phyloP scores from a whole-genome alignment of 2,329 filamentous ascomycete genomes.

The Fusarium siculi region DNA sequence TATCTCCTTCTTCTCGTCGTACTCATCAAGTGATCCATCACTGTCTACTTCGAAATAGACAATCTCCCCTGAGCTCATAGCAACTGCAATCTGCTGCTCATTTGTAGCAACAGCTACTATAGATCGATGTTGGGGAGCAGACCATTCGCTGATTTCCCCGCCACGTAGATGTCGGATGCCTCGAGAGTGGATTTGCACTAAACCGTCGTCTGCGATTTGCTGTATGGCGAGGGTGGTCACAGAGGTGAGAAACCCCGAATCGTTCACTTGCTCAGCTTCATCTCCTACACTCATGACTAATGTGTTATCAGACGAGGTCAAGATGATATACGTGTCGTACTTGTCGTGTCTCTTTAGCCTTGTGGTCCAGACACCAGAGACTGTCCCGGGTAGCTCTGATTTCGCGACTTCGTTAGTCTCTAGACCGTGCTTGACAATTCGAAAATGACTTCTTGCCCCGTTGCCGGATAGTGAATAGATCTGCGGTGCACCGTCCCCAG shows the following conservation, averaged over 20 bases:
- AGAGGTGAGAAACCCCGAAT: conserved; percentile 89
- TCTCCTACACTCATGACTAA: conserved; percentile 95
- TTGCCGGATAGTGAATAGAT: conserved; percentile 94
- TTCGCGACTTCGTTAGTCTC: conserved; percentile 94
- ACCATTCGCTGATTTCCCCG: conserved; percentile 90
- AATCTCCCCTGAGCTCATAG: conserved; percentile 93
- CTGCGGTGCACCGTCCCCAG: conserved; percentile 91
- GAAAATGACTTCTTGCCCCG: conserved; percentile 88
- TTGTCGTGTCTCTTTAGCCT: conserved; percentile 84
- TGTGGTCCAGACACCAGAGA: conserved; percentile 93
- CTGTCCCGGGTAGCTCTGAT: conserved; percentile 86
- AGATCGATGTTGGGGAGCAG: conserved; percentile 88
- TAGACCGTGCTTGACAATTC: conserved; percentile 90
- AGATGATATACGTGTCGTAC: conserved; percentile 91
- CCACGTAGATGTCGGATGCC: conserved; percentile 89
- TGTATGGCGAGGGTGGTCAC: conserved; percentile 93
- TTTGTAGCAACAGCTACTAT: conserved; percentile 97
- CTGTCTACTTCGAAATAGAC: conserved; percentile 98
- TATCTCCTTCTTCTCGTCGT: conserved; percentile 94
- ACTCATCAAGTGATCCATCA: conserved; percentile 90
- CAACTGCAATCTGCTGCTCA: conserved; percentile 90
- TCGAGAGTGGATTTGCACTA: conserved; percentile 95
- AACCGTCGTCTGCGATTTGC: conserved; percentile 89
- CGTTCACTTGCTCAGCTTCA: conserved; percentile 93
- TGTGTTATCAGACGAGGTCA: conserved; percentile 90